Percentiles rank a stretch among this genome's conserved stretches.
phyloP scores from a whole-genome alignment of 2,329 filamentous ascomycete species.

The Scedosporium minutisporum region DNA sequence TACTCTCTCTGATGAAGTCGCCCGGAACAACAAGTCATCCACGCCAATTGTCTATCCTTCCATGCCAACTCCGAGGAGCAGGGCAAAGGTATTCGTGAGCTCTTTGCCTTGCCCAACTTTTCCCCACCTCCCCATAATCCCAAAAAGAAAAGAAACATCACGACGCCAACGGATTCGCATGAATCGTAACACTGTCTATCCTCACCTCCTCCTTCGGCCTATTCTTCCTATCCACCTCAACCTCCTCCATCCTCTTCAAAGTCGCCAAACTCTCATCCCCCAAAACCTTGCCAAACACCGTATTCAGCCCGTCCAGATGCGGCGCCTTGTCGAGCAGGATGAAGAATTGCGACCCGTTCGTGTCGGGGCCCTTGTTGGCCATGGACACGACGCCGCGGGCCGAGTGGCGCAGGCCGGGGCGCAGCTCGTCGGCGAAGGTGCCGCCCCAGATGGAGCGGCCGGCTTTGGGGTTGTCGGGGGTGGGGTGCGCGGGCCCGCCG shows the following conservation, averaged over 20 bases:
- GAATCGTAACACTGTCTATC: conserved; percentile 63
- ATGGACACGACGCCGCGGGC: conserved; percentile 63
- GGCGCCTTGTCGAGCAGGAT: conserved; percentile 67
- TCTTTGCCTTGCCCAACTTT: not conserved
- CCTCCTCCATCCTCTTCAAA: conserved; percentile 59
- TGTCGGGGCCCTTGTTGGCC: conserved; percentile 67
- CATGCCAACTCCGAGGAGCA: too few species aligned
- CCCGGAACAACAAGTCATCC: too few species aligned
- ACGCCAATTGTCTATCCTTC: too few species aligned
- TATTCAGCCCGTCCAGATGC: conserved; percentile 76
- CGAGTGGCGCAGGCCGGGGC: conserved; percentile 58
- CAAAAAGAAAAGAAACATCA: conserved; percentile 21
- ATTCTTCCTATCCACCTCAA: conserved; percentile 70
- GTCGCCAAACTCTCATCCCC: conserved; percentile 56
- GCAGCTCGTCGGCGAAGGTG: conserved; percentile 73
- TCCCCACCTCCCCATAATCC: not conserved
- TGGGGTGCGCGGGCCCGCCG: conserved; percentile 50
- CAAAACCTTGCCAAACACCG: conserved; percentile 68
- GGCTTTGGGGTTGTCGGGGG: conserved; percentile 53
- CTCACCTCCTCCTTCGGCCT: conserved; percentile 56
- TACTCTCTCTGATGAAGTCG: too few species aligned
- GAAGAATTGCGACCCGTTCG: conserved; percentile 76
- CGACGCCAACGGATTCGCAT: conserved; percentile 68
- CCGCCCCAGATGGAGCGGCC: conserved; percentile 65
- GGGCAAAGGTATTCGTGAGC: not conserved